Evolutionary conservation across 1,284 basidiomycete genomes (phyloP).

Genomic region (Ceratobasidium sp.): DNA sequence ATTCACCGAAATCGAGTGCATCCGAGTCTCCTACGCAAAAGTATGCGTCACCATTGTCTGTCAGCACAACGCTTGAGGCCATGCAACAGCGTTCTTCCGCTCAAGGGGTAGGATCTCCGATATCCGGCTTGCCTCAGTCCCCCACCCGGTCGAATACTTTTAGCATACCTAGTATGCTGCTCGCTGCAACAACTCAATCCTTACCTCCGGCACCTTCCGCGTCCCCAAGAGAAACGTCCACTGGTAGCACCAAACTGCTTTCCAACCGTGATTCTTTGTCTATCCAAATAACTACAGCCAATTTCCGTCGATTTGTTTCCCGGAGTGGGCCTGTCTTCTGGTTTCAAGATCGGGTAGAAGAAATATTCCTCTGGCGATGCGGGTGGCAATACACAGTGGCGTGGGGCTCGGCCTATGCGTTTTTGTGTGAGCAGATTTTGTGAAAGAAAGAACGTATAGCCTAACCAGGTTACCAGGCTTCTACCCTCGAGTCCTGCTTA

Average conservation of each 20-base stretch:
- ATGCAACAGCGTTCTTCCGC: constrained; percentile 40
- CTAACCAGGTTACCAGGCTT: constrained; percentile 63
- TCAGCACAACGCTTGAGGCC: constrained; percentile 30
- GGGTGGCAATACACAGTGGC: constrained; percentile 74
- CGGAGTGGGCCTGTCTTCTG: constrained; percentile 78
- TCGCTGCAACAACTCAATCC: constrained; percentile 42
- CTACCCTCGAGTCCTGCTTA: constrained; percentile 72
- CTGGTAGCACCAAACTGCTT: constrained; percentile 55
- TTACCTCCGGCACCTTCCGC: constrained; percentile 35
- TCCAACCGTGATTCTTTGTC: constrained; percentile 74
- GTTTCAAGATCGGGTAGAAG: constrained; percentile 81
- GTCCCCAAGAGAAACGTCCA: constrained; percentile 24
- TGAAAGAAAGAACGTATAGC: background rate
- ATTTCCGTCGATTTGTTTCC: constrained; percentile 79
- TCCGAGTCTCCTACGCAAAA: constrained; percentile 19
- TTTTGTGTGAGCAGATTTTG: constrained; percentile 71
- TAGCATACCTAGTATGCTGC: constrained; percentile 46
- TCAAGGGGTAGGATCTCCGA: constrained; percentile 24
- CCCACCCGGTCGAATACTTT: constrained; percentile 29
- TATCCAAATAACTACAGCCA: constrained; percentile 75
- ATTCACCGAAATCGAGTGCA: background rate
- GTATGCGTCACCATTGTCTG: constrained; percentile 14
- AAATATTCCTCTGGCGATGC: constrained; percentile 77
- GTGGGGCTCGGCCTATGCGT: constrained; percentile 77
- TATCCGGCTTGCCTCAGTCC: constrained; percentile 19